These are phyloP conservation scores for Neocucurbitaria cava DNA, from an alignment of 2,329 filamentous ascomycete genomes.

Conservation along the genomic window DNA sequence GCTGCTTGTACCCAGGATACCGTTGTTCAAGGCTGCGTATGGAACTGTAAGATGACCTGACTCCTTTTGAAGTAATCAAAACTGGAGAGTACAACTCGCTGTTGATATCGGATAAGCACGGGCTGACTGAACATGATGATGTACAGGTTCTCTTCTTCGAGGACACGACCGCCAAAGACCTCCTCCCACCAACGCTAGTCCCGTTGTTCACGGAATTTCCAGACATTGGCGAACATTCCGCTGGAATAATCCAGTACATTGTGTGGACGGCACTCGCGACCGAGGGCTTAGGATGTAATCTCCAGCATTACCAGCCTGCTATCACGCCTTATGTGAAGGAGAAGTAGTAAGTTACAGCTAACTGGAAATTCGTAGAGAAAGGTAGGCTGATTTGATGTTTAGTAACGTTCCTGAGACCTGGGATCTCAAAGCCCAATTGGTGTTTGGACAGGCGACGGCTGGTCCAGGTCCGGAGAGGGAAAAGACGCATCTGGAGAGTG, in stretches of 20 bases:
- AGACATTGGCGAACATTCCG: constrained; percentile 32
- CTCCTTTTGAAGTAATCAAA: too few relatives aligned
- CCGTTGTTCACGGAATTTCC: constrained; percentile 22
- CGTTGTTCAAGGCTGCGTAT: constrained; percentile 22
- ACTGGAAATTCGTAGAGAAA: neutral
- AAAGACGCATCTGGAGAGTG: constrained; percentile 36
- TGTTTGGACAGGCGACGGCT: constrained; percentile 43
- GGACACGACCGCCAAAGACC: constrained; percentile 14
- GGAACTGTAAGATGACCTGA: constrained; percentile 33
- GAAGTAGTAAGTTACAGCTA: constrained; percentile 16
- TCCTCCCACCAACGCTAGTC: constrained; percentile 21
- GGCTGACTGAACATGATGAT: neutral
- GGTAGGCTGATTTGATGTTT: neutral
- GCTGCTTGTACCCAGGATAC: constrained; percentile 30
- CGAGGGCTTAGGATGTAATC: constrained; percentile 33
- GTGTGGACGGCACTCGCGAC: constrained; percentile 37
- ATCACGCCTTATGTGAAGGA: constrained; percentile 32
- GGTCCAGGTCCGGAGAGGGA: constrained; percentile 33
- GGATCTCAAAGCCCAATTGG: constrained; percentile 32
- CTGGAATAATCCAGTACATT: constrained; percentile 32
- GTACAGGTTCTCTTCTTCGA: constrained; percentile 29
- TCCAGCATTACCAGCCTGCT: constrained; percentile 37
- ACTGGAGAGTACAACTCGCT: neutral
- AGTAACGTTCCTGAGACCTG: constrained; percentile 28
- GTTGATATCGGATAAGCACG: neutral